Evolutionary conservation across 1,139 yeast species (phyloP).

Genomic region (Pichia kudriavzevii): DNA sequence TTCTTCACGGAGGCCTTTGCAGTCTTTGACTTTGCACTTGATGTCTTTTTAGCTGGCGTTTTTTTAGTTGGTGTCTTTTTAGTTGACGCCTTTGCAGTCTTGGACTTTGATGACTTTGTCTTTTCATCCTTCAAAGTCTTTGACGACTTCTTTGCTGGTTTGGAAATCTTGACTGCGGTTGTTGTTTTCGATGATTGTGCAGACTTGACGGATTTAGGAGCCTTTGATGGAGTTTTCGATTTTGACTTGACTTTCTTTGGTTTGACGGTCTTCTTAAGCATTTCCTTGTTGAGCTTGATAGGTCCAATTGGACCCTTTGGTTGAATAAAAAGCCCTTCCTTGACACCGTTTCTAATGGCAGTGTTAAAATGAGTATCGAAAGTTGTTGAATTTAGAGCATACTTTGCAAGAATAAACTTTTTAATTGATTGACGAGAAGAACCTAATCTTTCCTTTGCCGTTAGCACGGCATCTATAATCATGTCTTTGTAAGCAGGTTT

Average conservation of each 20-base stretch:
- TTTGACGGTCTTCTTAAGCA: background rate
- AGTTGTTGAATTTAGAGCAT: slow-evolving; percentile 43
- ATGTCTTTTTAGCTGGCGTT: background rate
- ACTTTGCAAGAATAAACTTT: slow-evolving; percentile 26
- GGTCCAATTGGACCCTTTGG: slow-evolving; percentile 87
- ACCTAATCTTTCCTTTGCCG: slow-evolving; percentile 77
- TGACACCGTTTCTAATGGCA: slow-evolving; percentile 78
- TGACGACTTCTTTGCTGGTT: background rate
- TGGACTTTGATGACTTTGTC: slow-evolving; percentile 8
- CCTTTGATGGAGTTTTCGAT: slow-evolving; percentile 20
- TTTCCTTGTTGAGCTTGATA: slow-evolving; percentile 48
- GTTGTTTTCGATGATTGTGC: background rate
- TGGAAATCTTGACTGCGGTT: background rate
- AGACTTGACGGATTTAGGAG: slow-evolving; percentile 14
- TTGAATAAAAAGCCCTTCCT: slow-evolving; percentile 66
- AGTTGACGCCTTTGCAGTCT: slow-evolving; percentile 21
- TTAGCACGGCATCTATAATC: slow-evolving; percentile 65
- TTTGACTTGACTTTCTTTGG: slow-evolving; percentile 14
- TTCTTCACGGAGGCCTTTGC: background rate
- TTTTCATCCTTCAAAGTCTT: slow-evolving; percentile 11
- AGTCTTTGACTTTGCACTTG: background rate
- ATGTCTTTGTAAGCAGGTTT: slow-evolving; percentile 40
- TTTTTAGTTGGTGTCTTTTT: background rate
- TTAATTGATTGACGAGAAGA: slow-evolving; percentile 66
- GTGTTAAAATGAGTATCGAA: slow-evolving; percentile 73